Evolutionary conservation across 306 rosid genomes (phyloP), one percentile per base, ranked within the genome.

Genomic region (Rosa persica): DNA sequence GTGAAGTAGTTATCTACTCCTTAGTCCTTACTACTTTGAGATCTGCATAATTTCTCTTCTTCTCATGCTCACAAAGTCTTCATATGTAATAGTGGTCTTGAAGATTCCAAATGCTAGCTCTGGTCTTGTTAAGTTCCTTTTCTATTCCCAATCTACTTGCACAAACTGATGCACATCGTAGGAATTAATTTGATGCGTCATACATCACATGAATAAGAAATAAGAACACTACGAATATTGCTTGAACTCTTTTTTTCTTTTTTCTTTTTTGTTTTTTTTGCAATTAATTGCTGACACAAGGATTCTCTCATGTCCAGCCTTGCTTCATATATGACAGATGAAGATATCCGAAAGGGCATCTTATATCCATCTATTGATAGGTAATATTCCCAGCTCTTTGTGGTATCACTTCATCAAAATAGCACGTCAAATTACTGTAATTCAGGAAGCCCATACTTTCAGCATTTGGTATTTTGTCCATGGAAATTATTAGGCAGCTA

Each of bases 271-370:
- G n/a, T 15, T 38, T 39, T 20, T 39, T 70, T 64, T 48, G 54
- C 66, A 40, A 77, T 70, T 80, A 70, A 55, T 83, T 82, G 27
- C 85, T 90, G 79, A 87, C 79, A 73, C 77, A 62, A 57, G 89
- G 72, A 82, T 82, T 82, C 60, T 78, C 25, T 40, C 71, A 19
- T 67, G 64, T 78, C 52, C 93, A 94, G 98, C 87, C 98, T 94
- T 79, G 97, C 98, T 80, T 87, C 97, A 55, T 94, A 94, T 82
- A 94, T 94, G 89, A 89, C 91, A 19, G 95, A 90, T 40, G 97
- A 89, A 80, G 98, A 94, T 60, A 73, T 87, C 81, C 87, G 76
- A 36, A 86, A 85, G 60, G 98, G 98, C 67, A 87, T 88, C 72
- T 84, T 94, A 86, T 94, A 89, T 86, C 98, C 98, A 67, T 94